Evolutionary conservation across 768 basidiomycete genomes (phyloP).

Genomic region (Naganishia friedmannii): DNA sequence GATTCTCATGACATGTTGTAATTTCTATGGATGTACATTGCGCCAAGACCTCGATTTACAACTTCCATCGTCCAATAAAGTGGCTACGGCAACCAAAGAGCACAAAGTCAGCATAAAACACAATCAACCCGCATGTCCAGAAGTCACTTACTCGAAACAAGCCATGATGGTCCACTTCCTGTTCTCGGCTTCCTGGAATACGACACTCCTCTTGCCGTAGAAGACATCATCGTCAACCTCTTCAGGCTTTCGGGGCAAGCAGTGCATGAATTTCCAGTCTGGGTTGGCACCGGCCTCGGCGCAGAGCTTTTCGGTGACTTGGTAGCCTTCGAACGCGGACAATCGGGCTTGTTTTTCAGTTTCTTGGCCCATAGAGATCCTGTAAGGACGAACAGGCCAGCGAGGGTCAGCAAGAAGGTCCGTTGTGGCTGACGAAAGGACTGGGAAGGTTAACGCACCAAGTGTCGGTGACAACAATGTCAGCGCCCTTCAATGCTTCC

Average conservation of each 20-base stretch:
- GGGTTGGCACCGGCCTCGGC: constrained; percentile 73
- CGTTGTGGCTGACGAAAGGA: no score
- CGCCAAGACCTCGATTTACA: constrained; percentile 1
- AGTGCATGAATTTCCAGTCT: constrained; percentile 93
- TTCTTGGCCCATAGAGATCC: constrained; percentile 99
- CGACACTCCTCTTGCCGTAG: constrained; percentile 85
- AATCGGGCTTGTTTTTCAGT: constrained; percentile 83
- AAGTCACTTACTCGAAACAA: constrained; percentile 28
- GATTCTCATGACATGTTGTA: constrained; percentile 1
- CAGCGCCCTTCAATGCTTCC: constrained; percentile 83
- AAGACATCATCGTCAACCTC: constrained; percentile 98
- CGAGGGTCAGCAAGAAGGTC: no score
- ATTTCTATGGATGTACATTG: not conserved
- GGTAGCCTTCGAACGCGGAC: constrained; percentile 84
- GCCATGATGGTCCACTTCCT: constrained; percentile 97
- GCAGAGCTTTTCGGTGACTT: constrained; percentile 86
- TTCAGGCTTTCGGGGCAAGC: constrained; percentile 83
- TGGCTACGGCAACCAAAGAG: constrained; percentile 1
- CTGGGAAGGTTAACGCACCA: constrained; percentile 60
- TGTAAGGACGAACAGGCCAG: constrained; percentile 43
- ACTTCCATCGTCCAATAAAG: constrained; percentile 28
- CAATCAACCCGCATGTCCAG: not conserved
- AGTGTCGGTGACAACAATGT: constrained; percentile 95
- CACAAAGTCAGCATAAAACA: not conserved
- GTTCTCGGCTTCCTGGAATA: constrained; percentile 93